phyloP scores from a whole-genome alignment of 2,329 filamentous ascomycete species.

The Leptographium galeiforme region DNA sequence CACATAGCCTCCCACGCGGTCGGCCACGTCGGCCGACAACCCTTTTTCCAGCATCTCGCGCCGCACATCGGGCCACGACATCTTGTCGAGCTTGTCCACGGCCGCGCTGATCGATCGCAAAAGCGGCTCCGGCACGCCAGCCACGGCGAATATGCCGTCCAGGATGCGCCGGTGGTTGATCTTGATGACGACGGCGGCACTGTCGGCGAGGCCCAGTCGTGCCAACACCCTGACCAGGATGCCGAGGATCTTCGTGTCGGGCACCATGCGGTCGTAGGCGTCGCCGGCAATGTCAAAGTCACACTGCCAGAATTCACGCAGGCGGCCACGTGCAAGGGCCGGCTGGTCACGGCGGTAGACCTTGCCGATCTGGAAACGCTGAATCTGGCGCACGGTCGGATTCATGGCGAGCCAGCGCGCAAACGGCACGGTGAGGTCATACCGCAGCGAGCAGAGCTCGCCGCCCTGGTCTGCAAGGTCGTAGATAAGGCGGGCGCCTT shows the following conservation, averaged over 20 bases:
- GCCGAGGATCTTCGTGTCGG: slow-evolving; percentile 76
- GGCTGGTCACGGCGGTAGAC: slow-evolving; percentile 44
- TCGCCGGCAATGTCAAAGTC: slow-evolving; percentile 83
- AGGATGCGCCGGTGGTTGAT: slow-evolving; percentile 88
- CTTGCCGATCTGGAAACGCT: slow-evolving; percentile 89
- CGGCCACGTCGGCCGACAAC: slow-evolving; percentile 59
- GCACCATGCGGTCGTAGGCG: slow-evolving; percentile 78
- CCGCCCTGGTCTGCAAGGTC: slow-evolving; percentile 72
- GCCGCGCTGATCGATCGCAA: slow-evolving; percentile 79
- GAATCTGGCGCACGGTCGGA: slow-evolving; percentile 62
- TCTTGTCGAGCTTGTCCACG: slow-evolving; percentile 87
- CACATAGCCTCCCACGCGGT: slow-evolving; percentile 76
- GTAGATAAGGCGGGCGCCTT: slow-evolving; percentile 51
- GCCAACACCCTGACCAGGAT: slow-evolving; percentile 71
- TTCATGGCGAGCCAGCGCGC: slow-evolving; percentile 92
- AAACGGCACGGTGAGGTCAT: slow-evolving; percentile 53
- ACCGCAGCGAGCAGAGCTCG: slow-evolving; percentile 66
- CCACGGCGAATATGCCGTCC: slow-evolving; percentile 85
- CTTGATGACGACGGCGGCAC: slow-evolving; percentile 73
- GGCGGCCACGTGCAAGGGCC: slow-evolving; percentile 78
- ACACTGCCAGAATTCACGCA: slow-evolving; percentile 94
- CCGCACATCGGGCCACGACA: slow-evolving; percentile 76
- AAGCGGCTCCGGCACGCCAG: slow-evolving; percentile 74
- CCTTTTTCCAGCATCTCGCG: slow-evolving; percentile 92
- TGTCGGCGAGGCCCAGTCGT: neutral